Conservation (phyloP, 2,329 filamentous ascomycete species). For the Cladophialophora chaetospira region DNA sequence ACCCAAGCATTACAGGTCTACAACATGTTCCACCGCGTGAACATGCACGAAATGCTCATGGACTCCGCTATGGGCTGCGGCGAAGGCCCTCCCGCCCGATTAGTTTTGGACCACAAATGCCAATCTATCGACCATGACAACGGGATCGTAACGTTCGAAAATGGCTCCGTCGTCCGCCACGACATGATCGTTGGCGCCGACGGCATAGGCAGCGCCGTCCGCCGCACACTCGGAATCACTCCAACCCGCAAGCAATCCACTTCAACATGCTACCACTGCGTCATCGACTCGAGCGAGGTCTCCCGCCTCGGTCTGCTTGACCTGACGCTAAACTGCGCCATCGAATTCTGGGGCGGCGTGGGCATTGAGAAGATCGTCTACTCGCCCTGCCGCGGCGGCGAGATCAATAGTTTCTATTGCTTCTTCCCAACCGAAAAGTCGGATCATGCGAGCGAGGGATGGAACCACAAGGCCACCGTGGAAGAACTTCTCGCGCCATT, state of each 20-base stretch:
- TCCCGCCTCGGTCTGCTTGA: conserved; percentile 38
- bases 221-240: conserved; percentile 37
- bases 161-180: conserved; percentile 35
- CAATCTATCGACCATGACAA: conserved; percentile 31
- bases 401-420: conserved; percentile 45
- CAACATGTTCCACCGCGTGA: conserved; percentile 43
- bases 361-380: conserved; percentile 46
- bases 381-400: conserved; percentile 42
- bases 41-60: conserved; percentile 44
- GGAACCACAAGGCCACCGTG: conserved; percentile 20
- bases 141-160: conserved; percentile 35
- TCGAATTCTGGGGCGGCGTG: conserved; percentile 40
- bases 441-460: conserved; percentile 28
- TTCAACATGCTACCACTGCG: conserved; percentile 44
- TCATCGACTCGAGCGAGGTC: conserved; percentile 39
- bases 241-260: conserved; percentile 40
- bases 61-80: conserved; percentile 36
- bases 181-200: conserved; percentile 47
- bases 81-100: conserved; percentile 26
- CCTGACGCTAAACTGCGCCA: conserved; percentile 39
- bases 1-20: conserved; percentile 1
- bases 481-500: conserved; percentile 25
- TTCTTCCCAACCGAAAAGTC: conserved; percentile 39
- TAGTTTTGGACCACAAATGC: conserved; percentile 35
- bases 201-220: conserved; percentile 40